Percentiles rank a stretch among this genome's conserved stretches.
Conservation (phyloP, 768 basidiomycete genomes). For the Hydnomerulius pinastri region DNA sequence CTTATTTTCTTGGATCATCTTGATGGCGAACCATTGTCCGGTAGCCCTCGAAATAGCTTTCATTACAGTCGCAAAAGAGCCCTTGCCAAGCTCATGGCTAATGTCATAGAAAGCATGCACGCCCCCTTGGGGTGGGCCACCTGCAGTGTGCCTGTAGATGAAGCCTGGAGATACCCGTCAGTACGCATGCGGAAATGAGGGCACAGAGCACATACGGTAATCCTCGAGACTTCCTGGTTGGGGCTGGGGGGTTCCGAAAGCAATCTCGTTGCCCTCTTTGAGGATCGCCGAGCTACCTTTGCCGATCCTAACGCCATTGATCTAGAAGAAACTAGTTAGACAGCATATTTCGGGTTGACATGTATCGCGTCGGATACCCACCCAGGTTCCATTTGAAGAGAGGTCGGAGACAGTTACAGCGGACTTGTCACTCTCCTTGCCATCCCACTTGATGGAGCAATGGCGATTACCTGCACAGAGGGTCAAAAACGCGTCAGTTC, state of each 20-base stretch:
- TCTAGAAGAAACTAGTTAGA: slow-evolving; percentile 22
- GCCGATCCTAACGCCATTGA: slow-evolving; percentile 45
- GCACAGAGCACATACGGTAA: slow-evolving; percentile 56
- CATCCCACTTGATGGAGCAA: slow-evolving; percentile 40
- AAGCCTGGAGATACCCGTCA: slow-evolving; percentile 47
- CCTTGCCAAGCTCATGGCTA: slow-evolving; percentile 76
- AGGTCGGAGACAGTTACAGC: slow-evolving; percentile 36
- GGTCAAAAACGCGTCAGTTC: slow-evolving; percentile 27
- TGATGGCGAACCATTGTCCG: slow-evolving; percentile 82
- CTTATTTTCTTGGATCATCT: slow-evolving; percentile 70
- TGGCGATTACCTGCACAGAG: slow-evolving; percentile 38
- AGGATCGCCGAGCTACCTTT: slow-evolving; percentile 42
- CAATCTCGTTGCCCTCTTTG: slow-evolving; percentile 77
- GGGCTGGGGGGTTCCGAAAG: slow-evolving; percentile 65
- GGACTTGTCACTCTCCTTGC: slow-evolving; percentile 30
- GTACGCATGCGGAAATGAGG: background rate
- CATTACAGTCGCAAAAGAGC: slow-evolving; percentile 89
- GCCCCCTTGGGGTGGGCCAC: slow-evolving; percentile 48
- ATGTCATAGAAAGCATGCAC: slow-evolving; percentile 70
- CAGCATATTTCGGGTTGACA: slow-evolving; percentile 5
- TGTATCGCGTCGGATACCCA: slow-evolving; percentile 23
- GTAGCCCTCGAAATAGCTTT: slow-evolving; percentile 74
- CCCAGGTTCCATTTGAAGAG: slow-evolving; percentile 49
- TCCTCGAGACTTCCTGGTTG: slow-evolving; percentile 61
- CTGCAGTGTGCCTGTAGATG: slow-evolving; percentile 68